Percentiles rank a stretch among this genome's conserved stretches.
Evolutionary conservation across 768 basidiomycete genomes (phyloP).

Genomic region (Boletus bicolor): DNA sequence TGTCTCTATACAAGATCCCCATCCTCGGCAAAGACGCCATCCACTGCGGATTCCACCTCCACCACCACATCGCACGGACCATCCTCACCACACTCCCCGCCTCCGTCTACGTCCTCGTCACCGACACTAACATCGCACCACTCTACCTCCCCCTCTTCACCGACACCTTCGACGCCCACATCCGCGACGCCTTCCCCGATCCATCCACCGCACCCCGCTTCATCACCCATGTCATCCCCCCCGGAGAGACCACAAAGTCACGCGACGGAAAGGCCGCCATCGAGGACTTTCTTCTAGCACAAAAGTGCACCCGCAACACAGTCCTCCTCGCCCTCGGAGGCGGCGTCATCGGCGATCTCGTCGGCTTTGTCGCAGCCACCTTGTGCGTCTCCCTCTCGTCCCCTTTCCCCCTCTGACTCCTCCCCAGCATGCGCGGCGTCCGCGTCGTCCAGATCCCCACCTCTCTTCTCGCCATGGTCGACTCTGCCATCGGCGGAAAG

Average conservation of each 20-base stretch:
- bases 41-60: slow-evolving; percentile 91
- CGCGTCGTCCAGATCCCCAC: slow-evolving; percentile 96
- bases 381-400: slow-evolving; percentile 55
- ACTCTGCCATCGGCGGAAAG: slow-evolving; percentile 96
- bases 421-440: slow-evolving; percentile 90
- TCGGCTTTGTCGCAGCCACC: slow-evolving; percentile 95
- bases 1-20: slow-evolving; percentile 50
- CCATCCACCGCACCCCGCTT: slow-evolving; percentile 53
- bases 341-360: slow-evolving; percentile 94
- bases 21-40: slow-evolving; percentile 86
- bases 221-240: slow-evolving; percentile 73
- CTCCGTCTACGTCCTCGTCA: slow-evolving; percentile 87
- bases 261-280: slow-evolving; percentile 88
- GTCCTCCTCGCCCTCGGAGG: slow-evolving; percentile 93
- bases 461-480: slow-evolving; percentile 96
- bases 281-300: slow-evolving; percentile 87
- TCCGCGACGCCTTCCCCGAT: slow-evolving; percentile 23
- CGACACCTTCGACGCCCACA: slow-evolving; percentile 54
- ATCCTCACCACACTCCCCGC: slow-evolving; percentile 69
- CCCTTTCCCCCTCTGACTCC: background rate
- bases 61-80: slow-evolving; percentile 78
- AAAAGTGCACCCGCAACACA: slow-evolving; percentile 89
- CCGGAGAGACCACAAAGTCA: slow-evolving; percentile 92
- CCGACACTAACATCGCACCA: slow-evolving; percentile 85
- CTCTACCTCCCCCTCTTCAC: slow-evolving; percentile 73